Conservation (phyloP, 768 basidiomycete genomes). For the Mycena epipterygia region DNA sequence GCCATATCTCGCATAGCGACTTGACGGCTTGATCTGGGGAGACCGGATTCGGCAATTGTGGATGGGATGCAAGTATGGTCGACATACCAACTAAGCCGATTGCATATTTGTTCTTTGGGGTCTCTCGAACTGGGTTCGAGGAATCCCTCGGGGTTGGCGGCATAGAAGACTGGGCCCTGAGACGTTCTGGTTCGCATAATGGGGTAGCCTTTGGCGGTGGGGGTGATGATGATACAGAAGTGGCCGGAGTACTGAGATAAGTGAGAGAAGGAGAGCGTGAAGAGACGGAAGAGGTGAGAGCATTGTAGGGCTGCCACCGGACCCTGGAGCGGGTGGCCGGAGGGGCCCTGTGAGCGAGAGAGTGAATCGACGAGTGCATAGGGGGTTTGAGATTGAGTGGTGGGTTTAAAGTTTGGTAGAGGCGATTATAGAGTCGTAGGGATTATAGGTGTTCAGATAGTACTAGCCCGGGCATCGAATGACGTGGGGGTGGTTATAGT, state of each 20-base stretch:
- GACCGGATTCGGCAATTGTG: constrained; percentile 33
- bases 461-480: constrained; percentile 50
- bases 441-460: constrained; percentile 54
- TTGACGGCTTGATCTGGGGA: constrained; percentile 82
- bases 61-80: constrained; percentile 12
- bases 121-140: constrained; percentile 45
- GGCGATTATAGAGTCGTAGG: constrained; percentile 41
- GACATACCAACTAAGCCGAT: constrained; percentile 79
- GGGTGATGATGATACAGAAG: constrained; percentile 64
- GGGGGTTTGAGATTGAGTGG: constrained; percentile 44
- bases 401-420: constrained; percentile 38
- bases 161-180: constrained; percentile 36
- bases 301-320: constrained; percentile 86
- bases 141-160: constrained; percentile 49
- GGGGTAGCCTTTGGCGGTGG: constrained; percentile 51
- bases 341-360: constrained; percentile 80
- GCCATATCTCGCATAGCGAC: constrained; percentile 85
- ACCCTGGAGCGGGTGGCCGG: constrained; percentile 75
- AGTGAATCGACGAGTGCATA: constrained; percentile 44
- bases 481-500: constrained; percentile 38
- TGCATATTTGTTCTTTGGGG: constrained; percentile 75
- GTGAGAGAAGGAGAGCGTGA: constrained; percentile 56
- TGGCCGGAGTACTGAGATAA: constrained; percentile 72
- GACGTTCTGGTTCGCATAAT: constrained; percentile 50
- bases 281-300: constrained; percentile 54